Percentiles rank a stretch among this genome's conserved stretches.
These are phyloP conservation scores for Pseudofabraea citricarpa DNA, from an alignment of 2,329 filamentous ascomycete species.

Conservation along the genomic window DNA sequence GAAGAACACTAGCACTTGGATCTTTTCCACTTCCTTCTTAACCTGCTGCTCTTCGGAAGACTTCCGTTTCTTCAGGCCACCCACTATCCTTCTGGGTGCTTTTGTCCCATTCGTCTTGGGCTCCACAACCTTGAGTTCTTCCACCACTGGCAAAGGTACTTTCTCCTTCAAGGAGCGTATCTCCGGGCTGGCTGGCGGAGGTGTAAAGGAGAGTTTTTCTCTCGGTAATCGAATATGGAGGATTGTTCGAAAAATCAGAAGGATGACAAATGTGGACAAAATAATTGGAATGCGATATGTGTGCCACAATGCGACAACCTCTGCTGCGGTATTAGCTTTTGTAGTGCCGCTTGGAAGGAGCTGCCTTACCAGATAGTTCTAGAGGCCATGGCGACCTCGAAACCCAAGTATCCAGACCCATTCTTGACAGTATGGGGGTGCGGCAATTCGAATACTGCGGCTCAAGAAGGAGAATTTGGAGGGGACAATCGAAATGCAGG, in stretches of 20 bases:
- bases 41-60: slow-evolving; percentile 25
- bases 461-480: slow-evolving; percentile 1
- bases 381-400: slow-evolving; percentile 11
- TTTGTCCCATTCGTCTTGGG: slow-evolving; percentile 21
- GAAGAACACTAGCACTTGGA: slow-evolving; percentile 81
- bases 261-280: slow-evolving; percentile 30
- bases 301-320: slow-evolving; percentile 36
- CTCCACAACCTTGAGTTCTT: slow-evolving; percentile 6
- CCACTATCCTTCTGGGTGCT: slow-evolving; percentile 31
- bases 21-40: slow-evolving; percentile 33
- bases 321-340: slow-evolving; percentile 9
- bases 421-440: slow-evolving; percentile 1
- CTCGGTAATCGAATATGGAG: slow-evolving; percentile 26
- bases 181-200: slow-evolving; percentile 17
- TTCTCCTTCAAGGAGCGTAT: slow-evolving; percentile 19
- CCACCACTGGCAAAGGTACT: slow-evolving; percentile 1
- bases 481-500: slow-evolving; percentile 8
- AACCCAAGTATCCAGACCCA: slow-evolving; percentile 15
- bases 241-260: slow-evolving; percentile 30
- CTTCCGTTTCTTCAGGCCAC: slow-evolving; percentile 23
- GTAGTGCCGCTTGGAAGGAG: no score
- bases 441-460: background rate
- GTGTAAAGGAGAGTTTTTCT: slow-evolving; percentile 25
- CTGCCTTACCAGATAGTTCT: slow-evolving; percentile 13
- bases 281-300: slow-evolving; percentile 39